Evolutionary conservation across 2,329 filamentous ascomycete genomes (phyloP).

Genomic region (Neopestalotiopsis sp.): DNA sequence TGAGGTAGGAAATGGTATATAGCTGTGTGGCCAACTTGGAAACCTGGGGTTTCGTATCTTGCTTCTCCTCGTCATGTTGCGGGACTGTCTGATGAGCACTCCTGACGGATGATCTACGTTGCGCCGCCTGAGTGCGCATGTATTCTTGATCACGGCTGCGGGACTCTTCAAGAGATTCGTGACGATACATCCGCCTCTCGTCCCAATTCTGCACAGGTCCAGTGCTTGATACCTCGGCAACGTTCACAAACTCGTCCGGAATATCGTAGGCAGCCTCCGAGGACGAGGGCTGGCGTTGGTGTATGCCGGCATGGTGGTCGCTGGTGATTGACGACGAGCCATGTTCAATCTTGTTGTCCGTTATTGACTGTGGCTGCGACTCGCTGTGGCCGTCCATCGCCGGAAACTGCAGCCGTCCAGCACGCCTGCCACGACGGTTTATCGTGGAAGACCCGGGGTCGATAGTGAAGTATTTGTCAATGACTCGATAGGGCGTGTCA

Average conservation of each 20-base stretch:
- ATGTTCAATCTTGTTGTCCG: not conserved
- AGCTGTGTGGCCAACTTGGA: conserved; percentile 62
- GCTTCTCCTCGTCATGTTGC: not conserved
- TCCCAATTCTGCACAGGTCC: conserved; percentile 50
- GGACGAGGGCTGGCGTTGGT: conserved; percentile 23
- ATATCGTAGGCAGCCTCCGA: conserved; percentile 38
- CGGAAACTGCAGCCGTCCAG: not conserved
- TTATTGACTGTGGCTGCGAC: not conserved
- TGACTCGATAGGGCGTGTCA: no score
- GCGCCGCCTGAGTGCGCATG: conserved; percentile 21
- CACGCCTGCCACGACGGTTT: conserved; percentile 3
- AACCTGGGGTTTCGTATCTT: conserved; percentile 30
- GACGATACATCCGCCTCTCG: conserved; percentile 41
- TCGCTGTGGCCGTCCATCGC: not conserved
- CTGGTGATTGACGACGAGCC: not conserved
- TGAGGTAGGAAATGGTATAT: conserved; percentile 80
- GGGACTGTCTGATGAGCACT: conserved; percentile 11
- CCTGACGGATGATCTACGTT: conserved; percentile 15
- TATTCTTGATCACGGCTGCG: conserved; percentile 35
- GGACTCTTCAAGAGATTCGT: conserved; percentile 46
- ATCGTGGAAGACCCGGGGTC: not conserved
- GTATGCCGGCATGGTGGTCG: conserved; percentile 6
- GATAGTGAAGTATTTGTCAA: no score
- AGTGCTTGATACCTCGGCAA: conserved; percentile 49
- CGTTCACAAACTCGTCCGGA: conserved; percentile 46